Evolutionary conservation across 1,139 yeast genomes (phyloP), one percentile per base, ranked within the genome.

Genomic region (Candida neerlandica): DNA sequence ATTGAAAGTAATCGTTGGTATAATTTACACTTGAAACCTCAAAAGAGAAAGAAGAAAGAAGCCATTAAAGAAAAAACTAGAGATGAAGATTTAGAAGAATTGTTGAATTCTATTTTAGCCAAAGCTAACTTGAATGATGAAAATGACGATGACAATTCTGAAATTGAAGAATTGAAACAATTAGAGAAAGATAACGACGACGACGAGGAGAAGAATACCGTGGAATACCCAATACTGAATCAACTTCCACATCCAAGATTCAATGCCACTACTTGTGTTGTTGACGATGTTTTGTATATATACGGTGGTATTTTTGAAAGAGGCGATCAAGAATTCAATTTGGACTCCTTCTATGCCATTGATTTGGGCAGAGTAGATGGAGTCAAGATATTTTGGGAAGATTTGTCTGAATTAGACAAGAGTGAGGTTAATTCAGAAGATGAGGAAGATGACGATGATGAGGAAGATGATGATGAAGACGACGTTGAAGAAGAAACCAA

Each of bases 281-380:
- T 88, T 34, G 96, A 89, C 59, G 98, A 94, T 63, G 78, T 79
- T 0, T 74, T 91, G 50, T 94, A 85, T 65, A 86, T 94, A n/a
- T 91, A 81, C 63, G 97, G 98, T 26, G 99, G 99, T 59, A 81
- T 86, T 30, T 94, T 85, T 81, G 99, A 94, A 67, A 72, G 80
- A 43, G 96, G 92, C 5, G 98, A 92, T 47, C 84, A 80, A 52
- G 99, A 94, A 63, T 89, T 78, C 64, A 81, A 83, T 47, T 78
- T 94, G 57, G 96, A 94, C 64, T 86, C 96, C 5, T 80, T 94
- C 67, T 94, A 94, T 64, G 79, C 92, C 29, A 78, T 94, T 49
- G 97, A 94, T 66, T 74, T 94, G 57, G 91, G 91, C 44, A 88
- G 86, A 61, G 71, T 92, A 46, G 97, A 94, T 61, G 97, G 98